Conservation (phyloP, 208 protist genomes). For the Trypanosoma rangeli region DNA sequence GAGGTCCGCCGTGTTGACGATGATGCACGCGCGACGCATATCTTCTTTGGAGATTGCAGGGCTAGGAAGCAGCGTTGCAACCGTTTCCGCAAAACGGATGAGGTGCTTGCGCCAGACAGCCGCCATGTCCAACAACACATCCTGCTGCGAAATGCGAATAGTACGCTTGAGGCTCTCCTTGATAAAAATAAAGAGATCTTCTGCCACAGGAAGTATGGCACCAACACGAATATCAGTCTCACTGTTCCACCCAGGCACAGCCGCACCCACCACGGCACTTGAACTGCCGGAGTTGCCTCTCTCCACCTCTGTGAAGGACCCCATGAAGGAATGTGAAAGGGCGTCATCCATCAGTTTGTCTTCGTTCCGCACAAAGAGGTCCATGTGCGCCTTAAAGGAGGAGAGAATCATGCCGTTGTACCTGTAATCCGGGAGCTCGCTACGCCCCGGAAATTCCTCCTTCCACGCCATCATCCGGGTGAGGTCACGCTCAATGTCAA, state of each 20-base stretch:
- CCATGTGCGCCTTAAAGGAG: conserved; percentile 84
- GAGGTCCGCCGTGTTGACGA: conserved; percentile 86
- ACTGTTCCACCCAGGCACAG: conserved; percentile 52
- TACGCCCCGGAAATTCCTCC: conserved; percentile 64
- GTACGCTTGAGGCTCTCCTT: conserved; percentile 86
- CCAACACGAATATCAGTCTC: conserved; percentile 57
- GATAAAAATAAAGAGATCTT: conserved; percentile 92
- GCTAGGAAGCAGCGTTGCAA: conserved; percentile 44
- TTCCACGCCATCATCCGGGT: conserved; percentile 79
- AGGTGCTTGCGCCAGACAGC: conserved; percentile 82
- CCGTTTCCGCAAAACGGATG: conserved; percentile 45
- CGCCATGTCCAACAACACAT: conserved; percentile 86
- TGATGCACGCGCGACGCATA: conserved; percentile 75
- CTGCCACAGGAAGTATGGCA: conserved; percentile 69
- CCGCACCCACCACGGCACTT: not conserved
- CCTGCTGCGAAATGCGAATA: conserved; percentile 80
- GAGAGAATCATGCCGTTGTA: conserved; percentile 86
- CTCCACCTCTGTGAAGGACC: conserved; percentile 32
- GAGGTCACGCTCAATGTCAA: conserved; percentile 92
- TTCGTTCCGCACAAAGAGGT: conserved; percentile 78
- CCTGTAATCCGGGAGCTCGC: conserved; percentile 67
- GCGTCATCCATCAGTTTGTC: conserved; percentile 84
- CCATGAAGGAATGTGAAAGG: conserved; percentile 75
- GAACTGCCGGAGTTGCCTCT: not conserved
- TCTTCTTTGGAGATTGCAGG: conserved; percentile 48